Evolutionary conservation across 768 basidiomycete genomes (phyloP).

Genomic region (Paxillus rubicundulus): DNA sequence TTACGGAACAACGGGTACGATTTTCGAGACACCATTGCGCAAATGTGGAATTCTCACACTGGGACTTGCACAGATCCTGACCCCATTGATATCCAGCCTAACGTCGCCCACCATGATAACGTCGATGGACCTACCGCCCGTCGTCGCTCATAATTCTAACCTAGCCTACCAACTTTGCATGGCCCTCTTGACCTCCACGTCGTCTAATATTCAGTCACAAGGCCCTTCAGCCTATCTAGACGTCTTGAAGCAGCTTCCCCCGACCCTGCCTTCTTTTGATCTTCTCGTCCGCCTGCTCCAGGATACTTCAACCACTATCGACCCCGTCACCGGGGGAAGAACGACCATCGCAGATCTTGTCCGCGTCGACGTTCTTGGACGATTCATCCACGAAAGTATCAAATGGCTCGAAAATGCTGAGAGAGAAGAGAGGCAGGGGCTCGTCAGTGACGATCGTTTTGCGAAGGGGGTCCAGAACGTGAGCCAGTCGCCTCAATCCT

Average conservation of each 20-base stretch:
- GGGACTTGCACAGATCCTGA: constrained; percentile 42
- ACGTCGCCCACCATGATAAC: constrained; percentile 54
- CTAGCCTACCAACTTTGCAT: constrained; percentile 67
- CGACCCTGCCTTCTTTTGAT: constrained; percentile 71
- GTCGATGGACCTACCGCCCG: constrained; percentile 62
- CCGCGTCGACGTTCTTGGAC: constrained; percentile 61
- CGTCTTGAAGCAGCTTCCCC: constrained; percentile 62
- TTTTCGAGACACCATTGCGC: background rate
- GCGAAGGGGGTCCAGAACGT: constrained; percentile 73
- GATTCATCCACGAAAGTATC: constrained; percentile 69
- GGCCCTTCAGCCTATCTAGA: constrained; percentile 56
- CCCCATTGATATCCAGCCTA: constrained; percentile 45
- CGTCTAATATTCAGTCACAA: constrained; percentile 26
- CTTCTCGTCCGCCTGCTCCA: constrained; percentile 66
- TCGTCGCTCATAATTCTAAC: constrained; percentile 66
- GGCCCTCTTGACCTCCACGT: constrained; percentile 48
- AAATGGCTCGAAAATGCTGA: constrained; percentile 71
- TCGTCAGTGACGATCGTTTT: constrained; percentile 70
- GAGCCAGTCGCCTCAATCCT: constrained; percentile 21
- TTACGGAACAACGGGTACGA: constrained; percentile 70
- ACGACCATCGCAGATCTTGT: constrained; percentile 66
- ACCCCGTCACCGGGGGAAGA: constrained; percentile 40
- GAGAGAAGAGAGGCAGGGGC: constrained; percentile 63
- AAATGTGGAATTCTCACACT: background rate
- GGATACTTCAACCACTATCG: constrained; percentile 51